Conservation (phyloP, 495 filamentous ascomycete species). For the Entonaema liquescens region DNA sequence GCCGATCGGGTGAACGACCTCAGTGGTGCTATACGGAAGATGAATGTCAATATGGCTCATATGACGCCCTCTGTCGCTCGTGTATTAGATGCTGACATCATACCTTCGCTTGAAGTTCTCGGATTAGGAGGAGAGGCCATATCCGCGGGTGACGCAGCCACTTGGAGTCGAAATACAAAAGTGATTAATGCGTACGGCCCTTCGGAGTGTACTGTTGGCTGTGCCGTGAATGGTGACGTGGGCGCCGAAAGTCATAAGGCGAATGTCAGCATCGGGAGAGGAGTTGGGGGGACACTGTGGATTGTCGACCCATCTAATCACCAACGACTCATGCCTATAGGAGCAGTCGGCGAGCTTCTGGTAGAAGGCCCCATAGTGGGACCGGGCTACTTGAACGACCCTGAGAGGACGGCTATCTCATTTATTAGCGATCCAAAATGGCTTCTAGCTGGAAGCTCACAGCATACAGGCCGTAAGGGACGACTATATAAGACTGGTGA, state of each 20-base stretch:
- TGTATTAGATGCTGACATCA: slow-evolving; percentile 53
- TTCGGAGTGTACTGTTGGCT: slow-evolving; percentile 61
- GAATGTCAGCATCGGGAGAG: slow-evolving; percentile 53
- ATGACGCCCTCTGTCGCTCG: slow-evolving; percentile 66
- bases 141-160: slow-evolving; percentile 46
- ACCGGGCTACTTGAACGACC: slow-evolving; percentile 58
- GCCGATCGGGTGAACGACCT: slow-evolving; percentile 55
- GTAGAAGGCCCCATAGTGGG: slow-evolving; percentile 68
- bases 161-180: slow-evolving; percentile 50
- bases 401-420: slow-evolving; percentile 51
- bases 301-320: slow-evolving; percentile 64
- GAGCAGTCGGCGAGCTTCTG: slow-evolving; percentile 66
- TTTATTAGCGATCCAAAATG: slow-evolving; percentile 64
- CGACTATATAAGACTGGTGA: slow-evolving; percentile 76
- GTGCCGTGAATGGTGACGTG: slow-evolving; percentile 52
- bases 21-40: slow-evolving; percentile 50
- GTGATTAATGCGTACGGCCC: slow-evolving; percentile 69
- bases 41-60: slow-evolving; percentile 53
- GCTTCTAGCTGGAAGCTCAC: slow-evolving; percentile 52
- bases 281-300: slow-evolving; percentile 60
- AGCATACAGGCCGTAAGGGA: slow-evolving; percentile 53
- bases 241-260: slow-evolving; percentile 40
- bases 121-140: slow-evolving; percentile 56
- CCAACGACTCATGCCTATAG: slow-evolving; percentile 63
- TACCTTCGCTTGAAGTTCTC: slow-evolving; percentile 51